Evolutionary conservation across 2,329 filamentous ascomycete genomes (phyloP).

Genomic region (Alternaria triticimaculans): DNA sequence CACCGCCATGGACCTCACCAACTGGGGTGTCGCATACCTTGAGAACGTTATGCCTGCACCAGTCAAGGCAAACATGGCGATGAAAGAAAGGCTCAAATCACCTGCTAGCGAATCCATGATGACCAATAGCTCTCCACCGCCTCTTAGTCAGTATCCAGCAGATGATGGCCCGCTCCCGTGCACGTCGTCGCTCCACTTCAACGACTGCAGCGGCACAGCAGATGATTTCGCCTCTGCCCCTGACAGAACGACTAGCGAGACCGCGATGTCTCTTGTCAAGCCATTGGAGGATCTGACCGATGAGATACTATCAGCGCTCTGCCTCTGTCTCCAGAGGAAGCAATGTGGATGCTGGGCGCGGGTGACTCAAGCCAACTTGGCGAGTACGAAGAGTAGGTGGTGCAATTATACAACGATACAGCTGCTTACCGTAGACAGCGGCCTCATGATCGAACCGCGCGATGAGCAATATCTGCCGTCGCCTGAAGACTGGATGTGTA

Average conservation of each 20-base stretch:
- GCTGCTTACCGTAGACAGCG: background rate
- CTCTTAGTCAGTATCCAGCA: rapidly evolving
- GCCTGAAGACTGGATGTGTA: background rate
- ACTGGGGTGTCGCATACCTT: background rate
- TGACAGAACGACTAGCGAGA: background rate
- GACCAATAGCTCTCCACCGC: background rate
- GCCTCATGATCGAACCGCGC: background rate
- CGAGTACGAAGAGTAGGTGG: background rate
- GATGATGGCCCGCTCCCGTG: background rate
- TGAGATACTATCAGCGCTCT: background rate
- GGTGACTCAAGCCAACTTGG: background rate
- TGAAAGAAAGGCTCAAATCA: background rate
- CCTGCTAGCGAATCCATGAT: background rate
- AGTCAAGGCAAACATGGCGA: background rate
- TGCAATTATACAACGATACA: background rate
- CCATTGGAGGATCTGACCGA: no score
- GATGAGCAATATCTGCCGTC: background rate
- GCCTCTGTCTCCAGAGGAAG: background rate
- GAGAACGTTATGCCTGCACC: background rate
- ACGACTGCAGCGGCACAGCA: background rate
- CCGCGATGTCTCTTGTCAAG: background rate
- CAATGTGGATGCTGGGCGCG: background rate
- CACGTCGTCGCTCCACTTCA: background rate
- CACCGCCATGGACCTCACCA: background rate
- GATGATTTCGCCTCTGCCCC: background rate